A percentile compares a stretch with the other conserved stretches of the same genome.
These are phyloP conservation scores for Polygonum aviculare DNA, from an alignment of 148 eudicot species.

Conservation along the genomic window DNA sequence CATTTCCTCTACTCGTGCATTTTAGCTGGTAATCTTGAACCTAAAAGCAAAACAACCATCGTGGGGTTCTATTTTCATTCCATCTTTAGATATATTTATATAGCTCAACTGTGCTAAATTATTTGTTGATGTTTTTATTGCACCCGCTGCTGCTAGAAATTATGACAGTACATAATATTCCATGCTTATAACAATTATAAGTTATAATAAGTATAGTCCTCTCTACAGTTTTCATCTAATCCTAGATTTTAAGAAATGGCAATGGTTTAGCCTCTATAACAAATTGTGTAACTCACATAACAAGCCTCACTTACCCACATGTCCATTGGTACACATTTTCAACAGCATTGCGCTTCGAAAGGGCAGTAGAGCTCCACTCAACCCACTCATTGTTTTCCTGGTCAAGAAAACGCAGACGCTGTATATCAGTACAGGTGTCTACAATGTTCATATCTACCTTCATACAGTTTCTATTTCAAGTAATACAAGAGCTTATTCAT, in stretches of 20 bases:
- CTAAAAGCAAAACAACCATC: not conserved
- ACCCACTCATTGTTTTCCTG: slow-evolving; percentile 80
- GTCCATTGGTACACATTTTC: slow-evolving; percentile 94
- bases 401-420: slow-evolving; percentile 3
- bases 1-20: not conserved
- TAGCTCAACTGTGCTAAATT: not conserved
- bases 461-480: not conserved
- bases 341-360: slow-evolving; percentile 65
- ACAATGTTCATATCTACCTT: not conserved
- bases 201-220: not conserved
- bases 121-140: not conserved
- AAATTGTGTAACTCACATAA: not conserved
- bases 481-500: not conserved
- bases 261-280: not conserved
- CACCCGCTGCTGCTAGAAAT: not conserved
- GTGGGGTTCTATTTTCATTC: not conserved
- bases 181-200: not conserved
- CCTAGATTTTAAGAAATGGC: slow-evolving; percentile 3
- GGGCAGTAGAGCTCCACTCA: slow-evolving; percentile 73
- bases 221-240: not conserved
- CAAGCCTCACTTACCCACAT: slow-evolving; percentile 64
- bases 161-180: not conserved
- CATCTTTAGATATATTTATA: not conserved
- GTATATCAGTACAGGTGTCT: not conserved
- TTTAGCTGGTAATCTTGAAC: not conserved